Conservation (phyloP, 2,329 filamentous ascomycete species). For the Botryotinia convoluta region DNA sequence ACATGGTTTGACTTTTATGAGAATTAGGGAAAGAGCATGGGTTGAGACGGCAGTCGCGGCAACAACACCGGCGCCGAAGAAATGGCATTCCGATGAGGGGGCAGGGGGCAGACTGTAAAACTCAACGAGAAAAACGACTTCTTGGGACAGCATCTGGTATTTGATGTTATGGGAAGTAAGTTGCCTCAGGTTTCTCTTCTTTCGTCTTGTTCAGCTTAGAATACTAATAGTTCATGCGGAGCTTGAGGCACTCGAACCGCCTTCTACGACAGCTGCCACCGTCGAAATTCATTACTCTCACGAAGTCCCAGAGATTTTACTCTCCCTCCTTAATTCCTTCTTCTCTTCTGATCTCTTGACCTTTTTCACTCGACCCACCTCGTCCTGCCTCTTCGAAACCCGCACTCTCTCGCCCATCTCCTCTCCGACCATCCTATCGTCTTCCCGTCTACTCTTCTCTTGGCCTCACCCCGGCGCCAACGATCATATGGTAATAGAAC, state of each 20-base stretch:
- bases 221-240: neutral
- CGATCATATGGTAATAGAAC: neutral
- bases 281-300: fast-evolving
- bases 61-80: neutral
- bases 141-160: neutral
- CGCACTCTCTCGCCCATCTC: neutral
- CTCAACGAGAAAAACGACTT: fast-evolving
- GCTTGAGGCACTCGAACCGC: neutral
- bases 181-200: neutral
- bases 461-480: fast-evolving
- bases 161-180: neutral
- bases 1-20: neutral
- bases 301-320: fast-evolving
- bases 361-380: too few species aligned
- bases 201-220: fast-evolving
- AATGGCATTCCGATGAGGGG: neutral
- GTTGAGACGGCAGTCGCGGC: neutral
- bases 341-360: fast-evolving
- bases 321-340: neutral
- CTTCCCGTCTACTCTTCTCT: fast-evolving
- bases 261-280: too few species aligned
- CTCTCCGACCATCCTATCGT: neutral
- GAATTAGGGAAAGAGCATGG: neutral
- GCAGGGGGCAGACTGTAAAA: fast-evolving
- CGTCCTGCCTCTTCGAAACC: neutral